Base-by-base conservation (phyloP, 176 grass and related monocot genomes). In the Oryza coarctata region DNA sequence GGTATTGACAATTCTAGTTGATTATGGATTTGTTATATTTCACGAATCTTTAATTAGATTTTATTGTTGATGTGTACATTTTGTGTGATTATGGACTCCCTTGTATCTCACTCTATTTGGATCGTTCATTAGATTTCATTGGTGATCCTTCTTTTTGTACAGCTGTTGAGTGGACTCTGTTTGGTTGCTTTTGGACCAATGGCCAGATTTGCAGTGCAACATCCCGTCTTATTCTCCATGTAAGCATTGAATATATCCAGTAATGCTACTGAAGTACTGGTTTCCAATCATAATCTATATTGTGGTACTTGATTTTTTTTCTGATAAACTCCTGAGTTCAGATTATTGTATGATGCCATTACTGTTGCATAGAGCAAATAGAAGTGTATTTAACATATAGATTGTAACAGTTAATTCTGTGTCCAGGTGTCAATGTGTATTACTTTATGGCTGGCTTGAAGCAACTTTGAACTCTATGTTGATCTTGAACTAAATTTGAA, bases 141-240 rank as follows among this genome's bases (percentile, higher is more conserved):
- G 4, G 64, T 79, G 65, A 88, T 49, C 28, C 38, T 86, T 85
- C 39, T 61, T 65, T 29, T 72, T 29, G 72, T 87, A 76, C 92
- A 99, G 96, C 96, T 95, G 87, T 99, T 75, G 96, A 99, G 73
- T 99, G 96, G 96, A 75, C 91, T 75, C 74, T 99, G 25, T 99
- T 99, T 94, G 96, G 96, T 22, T 99, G 96, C 91, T 99, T 99
- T 86, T 99, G 96, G 96, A 99, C 96, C 61, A 99, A 94, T 78
- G 96, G 96, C 79, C 96, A 99, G 82, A 99, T 99, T 78, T 99
- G 96, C 87, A 99, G 96, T 77, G 96, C 96, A 77, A 99, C 96
- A 67, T 99, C 96, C 62, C 96, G 96, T 32, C 93, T 99, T 87
- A 68, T 99, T 80, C 71, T 99, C 52, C 96, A 99, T 90, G 96